Percentiles rank a stretch among this genome's conserved stretches.
phyloP scores from a whole-genome alignment of 805 yeast genomes.

The Barnettozyma salicaria region DNA sequence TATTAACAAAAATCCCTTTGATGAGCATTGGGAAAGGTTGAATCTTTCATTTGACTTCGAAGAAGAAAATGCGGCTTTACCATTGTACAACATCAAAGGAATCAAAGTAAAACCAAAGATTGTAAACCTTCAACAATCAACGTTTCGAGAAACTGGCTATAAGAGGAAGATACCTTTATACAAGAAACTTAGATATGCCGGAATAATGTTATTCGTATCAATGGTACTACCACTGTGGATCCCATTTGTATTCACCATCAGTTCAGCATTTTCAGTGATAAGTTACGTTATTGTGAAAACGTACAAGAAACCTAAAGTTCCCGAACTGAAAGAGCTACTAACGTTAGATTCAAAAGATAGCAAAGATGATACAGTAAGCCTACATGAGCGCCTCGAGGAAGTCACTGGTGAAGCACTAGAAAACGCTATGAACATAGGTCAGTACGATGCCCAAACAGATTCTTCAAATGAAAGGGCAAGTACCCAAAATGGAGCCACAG shows the following conservation, averaged over 20 bases:
- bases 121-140: slow-evolving; percentile 42
- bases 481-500: background rate
- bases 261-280: slow-evolving; percentile 31
- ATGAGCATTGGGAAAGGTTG: slow-evolving; percentile 39
- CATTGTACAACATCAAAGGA: slow-evolving; percentile 32
- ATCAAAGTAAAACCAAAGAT: slow-evolving; percentile 39
- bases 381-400: slow-evolving; percentile 22
- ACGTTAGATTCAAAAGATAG: slow-evolving; percentile 1
- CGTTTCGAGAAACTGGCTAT: slow-evolving; percentile 7
- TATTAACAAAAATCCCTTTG: slow-evolving; percentile 69
- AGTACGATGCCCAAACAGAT: slow-evolving; percentile 19
- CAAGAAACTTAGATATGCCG: slow-evolving; percentile 22
- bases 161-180: slow-evolving; percentile 10
- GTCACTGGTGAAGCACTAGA: slow-evolving; percentile 23
- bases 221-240: slow-evolving; percentile 43
- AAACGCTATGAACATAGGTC: slow-evolving; percentile 20
- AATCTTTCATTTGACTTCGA: slow-evolving; percentile 33
- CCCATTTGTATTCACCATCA: slow-evolving; percentile 36
- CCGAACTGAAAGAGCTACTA: slow-evolving; percentile 11
- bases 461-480: slow-evolving; percentile 7
- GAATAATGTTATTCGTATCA: slow-evolving; percentile 19
- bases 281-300: slow-evolving; percentile 37
- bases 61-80: slow-evolving; percentile 32
- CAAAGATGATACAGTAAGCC: slow-evolving; percentile 9
- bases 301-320: slow-evolving; percentile 14